phyloP scores from a whole-genome alignment of 768 basidiomycete genomes.

The Mycena metata region DNA sequence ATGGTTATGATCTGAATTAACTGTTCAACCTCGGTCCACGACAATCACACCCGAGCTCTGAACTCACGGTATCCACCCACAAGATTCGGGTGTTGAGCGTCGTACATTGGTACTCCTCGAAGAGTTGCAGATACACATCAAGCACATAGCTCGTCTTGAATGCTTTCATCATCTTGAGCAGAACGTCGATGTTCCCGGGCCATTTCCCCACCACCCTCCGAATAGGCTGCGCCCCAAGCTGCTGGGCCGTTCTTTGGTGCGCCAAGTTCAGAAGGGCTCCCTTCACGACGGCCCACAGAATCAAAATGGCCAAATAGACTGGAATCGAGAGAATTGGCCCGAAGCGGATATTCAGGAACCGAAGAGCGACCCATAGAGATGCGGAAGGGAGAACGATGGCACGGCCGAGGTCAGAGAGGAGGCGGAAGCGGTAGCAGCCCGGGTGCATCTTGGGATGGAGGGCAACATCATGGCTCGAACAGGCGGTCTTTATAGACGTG shows the following conservation, averaged over 20 bases:
- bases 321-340: constrained; percentile 53
- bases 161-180: constrained; percentile 66
- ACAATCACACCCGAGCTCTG: neutral
- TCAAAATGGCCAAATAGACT: constrained; percentile 55
- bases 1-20: constrained; percentile 73
- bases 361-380: constrained; percentile 49
- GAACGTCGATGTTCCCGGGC: constrained; percentile 84
- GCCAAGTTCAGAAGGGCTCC: constrained; percentile 49
- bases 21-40: neutral
- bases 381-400: constrained; percentile 58
- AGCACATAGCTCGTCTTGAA: constrained; percentile 72
- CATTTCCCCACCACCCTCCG: constrained; percentile 75
- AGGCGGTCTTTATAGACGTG: constrained; percentile 22
- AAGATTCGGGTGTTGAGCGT: constrained; percentile 78
- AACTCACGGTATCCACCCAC: constrained; percentile 76
- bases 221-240: constrained; percentile 64
- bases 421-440: constrained; percentile 62
- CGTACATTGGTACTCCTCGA: constrained; percentile 78
- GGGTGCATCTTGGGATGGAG: constrained; percentile 51
- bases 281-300: constrained; percentile 55
- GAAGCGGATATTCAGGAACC: constrained; percentile 46
- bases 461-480: constrained; percentile 12
- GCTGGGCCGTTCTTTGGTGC: constrained; percentile 60
- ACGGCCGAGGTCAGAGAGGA: constrained; percentile 61
- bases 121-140: constrained; percentile 74